These are phyloP conservation scores for Nakataea oryzae DNA, from an alignment of 2,329 filamentous ascomycete genomes.

Conservation along the genomic window DNA sequence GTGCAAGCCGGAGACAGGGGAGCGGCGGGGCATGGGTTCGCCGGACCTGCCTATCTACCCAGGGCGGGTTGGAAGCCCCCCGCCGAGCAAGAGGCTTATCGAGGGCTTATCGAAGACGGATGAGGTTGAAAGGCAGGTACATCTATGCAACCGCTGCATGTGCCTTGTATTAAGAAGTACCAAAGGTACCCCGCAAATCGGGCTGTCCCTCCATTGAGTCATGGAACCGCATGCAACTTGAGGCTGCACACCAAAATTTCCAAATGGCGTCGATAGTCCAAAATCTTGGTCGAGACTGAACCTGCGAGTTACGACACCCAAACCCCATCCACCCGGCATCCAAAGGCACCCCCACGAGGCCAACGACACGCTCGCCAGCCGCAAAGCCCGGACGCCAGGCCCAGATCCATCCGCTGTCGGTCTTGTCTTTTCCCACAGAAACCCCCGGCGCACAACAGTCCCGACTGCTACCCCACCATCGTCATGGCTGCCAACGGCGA, in stretches of 20 bases:
- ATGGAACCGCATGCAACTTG: not conserved
- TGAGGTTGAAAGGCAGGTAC: not conserved
- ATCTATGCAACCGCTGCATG: no score
- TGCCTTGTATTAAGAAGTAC: no score
- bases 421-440: not conserved
- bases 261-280: not conserved
- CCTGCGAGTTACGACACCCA: not conserved
- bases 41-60: no score
- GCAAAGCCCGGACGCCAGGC: conserved; percentile 2
- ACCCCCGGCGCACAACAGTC: not conserved
- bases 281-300: conserved; percentile 1
- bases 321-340: not conserved
- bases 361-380: not conserved
- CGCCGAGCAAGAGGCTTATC: not conserved
- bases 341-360: not conserved
- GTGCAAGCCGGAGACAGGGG: not conserved
- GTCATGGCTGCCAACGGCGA: conserved; percentile 48
- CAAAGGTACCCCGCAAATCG: not conserved
- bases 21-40: not conserved
- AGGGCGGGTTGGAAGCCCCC: no score
- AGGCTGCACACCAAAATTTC: conserved; percentile 4
- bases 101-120: not conserved
- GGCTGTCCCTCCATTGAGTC: not conserved
- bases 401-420: not conserved
- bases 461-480: not conserved